A percentile compares a stretch with the other conserved stretches of the same genome.
These are phyloP conservation scores for Annona squamosa DNA, from an alignment of 164 flowering plant genomes.

Conservation along the genomic window DNA sequence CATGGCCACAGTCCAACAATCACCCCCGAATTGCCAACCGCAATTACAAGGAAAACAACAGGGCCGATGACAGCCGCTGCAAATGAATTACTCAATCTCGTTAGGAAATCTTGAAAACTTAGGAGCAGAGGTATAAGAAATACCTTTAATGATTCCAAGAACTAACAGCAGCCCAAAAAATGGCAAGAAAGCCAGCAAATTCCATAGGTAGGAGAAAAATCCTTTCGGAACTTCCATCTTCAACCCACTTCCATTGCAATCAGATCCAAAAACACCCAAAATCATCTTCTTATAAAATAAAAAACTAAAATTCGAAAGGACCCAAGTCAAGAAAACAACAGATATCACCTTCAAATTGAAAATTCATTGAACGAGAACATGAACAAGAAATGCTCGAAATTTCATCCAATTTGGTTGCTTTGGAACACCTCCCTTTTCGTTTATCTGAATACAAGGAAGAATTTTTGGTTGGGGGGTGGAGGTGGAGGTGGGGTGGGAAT, in stretches of 20 bases:
- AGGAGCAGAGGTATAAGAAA: not conserved
- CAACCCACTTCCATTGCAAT: not conserved
- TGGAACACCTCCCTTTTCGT: not conserved
- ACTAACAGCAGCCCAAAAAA: conserved; percentile 16
- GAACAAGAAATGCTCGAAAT: not conserved
- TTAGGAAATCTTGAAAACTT: not conserved
- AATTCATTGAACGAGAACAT: not conserved
- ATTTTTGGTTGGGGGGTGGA: not conserved
- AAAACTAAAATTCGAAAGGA: not conserved
- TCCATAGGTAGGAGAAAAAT: conserved; percentile 12
- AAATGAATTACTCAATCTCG: not conserved
- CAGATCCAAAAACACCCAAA: not conserved
- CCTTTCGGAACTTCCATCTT: conserved; percentile 14
- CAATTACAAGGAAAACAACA: conserved; percentile 16
- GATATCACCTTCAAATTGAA: not conserved
- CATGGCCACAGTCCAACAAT: conserved; percentile 23
- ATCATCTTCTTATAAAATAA: not conserved
- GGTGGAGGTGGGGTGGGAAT: not conserved
- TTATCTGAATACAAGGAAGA: not conserved
- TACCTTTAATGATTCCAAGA: conserved; percentile 21
- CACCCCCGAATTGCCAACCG: conserved; percentile 16
- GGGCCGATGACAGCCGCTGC: conserved; percentile 22
- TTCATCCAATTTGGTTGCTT: not conserved
- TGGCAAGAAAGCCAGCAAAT: conserved; percentile 10
- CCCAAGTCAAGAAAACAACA: not conserved